Percentiles rank a stretch among this genome's conserved stretches.
These are phyloP conservation scores for Nitzschia inconspicua DNA, from an alignment of 108 stramenopile genomes.

Conservation along the genomic window DNA sequence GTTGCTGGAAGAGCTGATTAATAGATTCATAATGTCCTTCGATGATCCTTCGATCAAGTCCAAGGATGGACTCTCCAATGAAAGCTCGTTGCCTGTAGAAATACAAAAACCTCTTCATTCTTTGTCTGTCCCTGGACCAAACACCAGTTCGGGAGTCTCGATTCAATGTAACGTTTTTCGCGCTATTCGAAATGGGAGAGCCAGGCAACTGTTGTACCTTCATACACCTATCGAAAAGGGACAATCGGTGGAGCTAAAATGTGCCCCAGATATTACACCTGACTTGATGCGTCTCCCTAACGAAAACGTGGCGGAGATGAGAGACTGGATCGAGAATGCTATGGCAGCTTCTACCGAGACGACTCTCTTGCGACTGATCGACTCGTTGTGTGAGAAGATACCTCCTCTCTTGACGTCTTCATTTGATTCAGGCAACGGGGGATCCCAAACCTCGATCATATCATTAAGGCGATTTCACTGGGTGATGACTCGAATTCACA, in stretches of 20 bases:
- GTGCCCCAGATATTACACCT: slow-evolving; percentile 1
- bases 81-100: neutral
- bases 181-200: neutral
- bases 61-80: neutral
- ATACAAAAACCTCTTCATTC: neutral
- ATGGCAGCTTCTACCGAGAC: neutral
- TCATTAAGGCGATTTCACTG: slow-evolving; percentile 31
- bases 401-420: too few species aligned
- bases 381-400: too few species aligned
- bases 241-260: slow-evolving; percentile 28
- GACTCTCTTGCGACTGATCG: too few species aligned
- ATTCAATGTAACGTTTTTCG: slow-evolving; percentile 19
- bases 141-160: neutral
- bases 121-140: too few species aligned
- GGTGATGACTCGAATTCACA: slow-evolving; percentile 15
- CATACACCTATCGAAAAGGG: slow-evolving; percentile 35
- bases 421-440: too few species aligned
- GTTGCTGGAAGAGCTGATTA: neutral
- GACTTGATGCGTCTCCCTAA: neutral
- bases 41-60: neutral
- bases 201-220: slow-evolving; percentile 10
- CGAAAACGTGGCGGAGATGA: neutral
- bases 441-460: neutral
- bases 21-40: neutral
- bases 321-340: slow-evolving; percentile 10